phyloP scores from a whole-genome alignment of 371 early-diverging fungal species.

The Mortierella sp. region DNA sequence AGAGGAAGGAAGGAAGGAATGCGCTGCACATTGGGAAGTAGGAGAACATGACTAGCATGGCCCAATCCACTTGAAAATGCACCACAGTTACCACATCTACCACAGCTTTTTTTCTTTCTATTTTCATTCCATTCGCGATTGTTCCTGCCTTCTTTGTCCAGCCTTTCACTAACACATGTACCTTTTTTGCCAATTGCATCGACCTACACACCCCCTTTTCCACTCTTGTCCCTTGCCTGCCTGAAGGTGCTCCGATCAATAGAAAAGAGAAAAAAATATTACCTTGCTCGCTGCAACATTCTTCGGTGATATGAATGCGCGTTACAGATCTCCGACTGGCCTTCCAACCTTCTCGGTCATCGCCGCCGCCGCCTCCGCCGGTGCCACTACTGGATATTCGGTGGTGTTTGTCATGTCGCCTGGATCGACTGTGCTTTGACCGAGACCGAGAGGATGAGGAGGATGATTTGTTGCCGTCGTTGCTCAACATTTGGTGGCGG shows the following conservation, averaged over 20 bases:
- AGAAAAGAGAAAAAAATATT: background rate
- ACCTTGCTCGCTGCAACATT: background rate
- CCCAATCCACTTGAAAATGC: too few species aligned
- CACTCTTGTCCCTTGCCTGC: background rate
- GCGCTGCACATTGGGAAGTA: background rate
- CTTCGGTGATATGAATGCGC: background rate
- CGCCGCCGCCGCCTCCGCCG: background rate
- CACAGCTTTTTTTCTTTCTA: background rate
- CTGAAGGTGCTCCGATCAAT: background rate
- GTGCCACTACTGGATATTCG: background rate
- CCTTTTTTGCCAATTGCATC: background rate
- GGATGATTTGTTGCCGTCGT: too few species aligned
- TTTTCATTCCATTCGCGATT: background rate
- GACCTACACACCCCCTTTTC: background rate
- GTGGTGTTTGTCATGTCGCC: background rate
- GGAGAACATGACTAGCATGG: too few species aligned
- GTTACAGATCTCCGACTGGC: background rate
- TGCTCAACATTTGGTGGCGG: conserved; percentile 7
- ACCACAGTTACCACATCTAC: background rate
- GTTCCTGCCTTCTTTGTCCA: background rate
- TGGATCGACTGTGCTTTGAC: background rate
- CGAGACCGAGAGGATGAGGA: background rate
- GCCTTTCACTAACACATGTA: background rate
- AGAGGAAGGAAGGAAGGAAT: background rate
- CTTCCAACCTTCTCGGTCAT: background rate